Evolutionary conservation across 2,329 filamentous ascomycete genomes (phyloP).

Genomic region (Colletotrichum cordylinicola): DNA sequence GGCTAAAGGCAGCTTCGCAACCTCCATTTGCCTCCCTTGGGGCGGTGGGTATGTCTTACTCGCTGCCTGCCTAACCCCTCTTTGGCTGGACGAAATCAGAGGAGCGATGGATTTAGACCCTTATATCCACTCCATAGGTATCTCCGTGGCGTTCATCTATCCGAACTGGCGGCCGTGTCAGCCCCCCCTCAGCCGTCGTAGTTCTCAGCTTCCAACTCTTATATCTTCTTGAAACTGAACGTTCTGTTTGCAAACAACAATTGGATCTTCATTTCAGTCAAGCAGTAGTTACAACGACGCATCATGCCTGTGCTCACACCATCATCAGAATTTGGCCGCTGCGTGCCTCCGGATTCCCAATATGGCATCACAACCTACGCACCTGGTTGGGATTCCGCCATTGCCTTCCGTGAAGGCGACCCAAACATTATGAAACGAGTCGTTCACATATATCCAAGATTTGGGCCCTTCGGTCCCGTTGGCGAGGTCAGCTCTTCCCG

Average conservation of each 20-base stretch:
- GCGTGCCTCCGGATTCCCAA: constrained; percentile 50
- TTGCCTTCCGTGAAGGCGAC: constrained; percentile 47
- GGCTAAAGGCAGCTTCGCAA: background rate
- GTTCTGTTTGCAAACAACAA: background rate
- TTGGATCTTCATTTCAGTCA: background rate
- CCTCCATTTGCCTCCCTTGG: background rate
- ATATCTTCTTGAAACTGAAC: background rate
- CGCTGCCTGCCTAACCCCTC: background rate
- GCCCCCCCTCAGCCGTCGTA: background rate
- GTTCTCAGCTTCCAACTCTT: background rate
- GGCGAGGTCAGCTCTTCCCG: constrained; percentile 32
- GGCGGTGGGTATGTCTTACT: background rate
- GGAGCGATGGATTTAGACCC: background rate
- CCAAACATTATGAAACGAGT: constrained; percentile 35
- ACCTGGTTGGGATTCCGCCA: constrained; percentile 47
- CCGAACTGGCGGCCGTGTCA: background rate
- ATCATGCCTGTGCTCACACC: constrained; percentile 42
- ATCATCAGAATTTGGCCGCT: constrained; percentile 47
- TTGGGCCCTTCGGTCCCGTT: constrained; percentile 43
- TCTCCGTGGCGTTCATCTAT: background rate
- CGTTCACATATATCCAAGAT: constrained; percentile 52
- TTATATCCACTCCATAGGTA: background rate
- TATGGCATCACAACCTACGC: constrained; percentile 53
- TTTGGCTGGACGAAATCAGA: background rate
- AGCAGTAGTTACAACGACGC: background rate